Conservation (phyloP, 495 filamentous ascomycete species). For the Lepraria neglecta region DNA sequence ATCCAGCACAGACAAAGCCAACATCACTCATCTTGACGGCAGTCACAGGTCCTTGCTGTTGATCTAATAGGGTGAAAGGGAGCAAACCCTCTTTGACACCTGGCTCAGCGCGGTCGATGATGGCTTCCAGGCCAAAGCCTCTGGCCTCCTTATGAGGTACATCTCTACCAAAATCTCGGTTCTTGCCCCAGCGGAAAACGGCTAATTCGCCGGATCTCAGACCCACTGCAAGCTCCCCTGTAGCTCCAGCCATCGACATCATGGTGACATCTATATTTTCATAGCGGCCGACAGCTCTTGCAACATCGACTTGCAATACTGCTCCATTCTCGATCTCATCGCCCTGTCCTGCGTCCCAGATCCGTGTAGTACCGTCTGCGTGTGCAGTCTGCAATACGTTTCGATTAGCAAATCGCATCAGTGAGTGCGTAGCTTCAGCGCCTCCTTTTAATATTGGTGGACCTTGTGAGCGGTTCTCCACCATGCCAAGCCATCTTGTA, state of each 20-base stretch:
- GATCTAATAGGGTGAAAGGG: slow-evolving; percentile 72
- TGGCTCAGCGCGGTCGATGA: slow-evolving; percentile 69
- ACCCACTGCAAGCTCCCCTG: slow-evolving; percentile 79
- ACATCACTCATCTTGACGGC: slow-evolving; percentile 79
- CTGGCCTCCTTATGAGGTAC: slow-evolving; percentile 48
- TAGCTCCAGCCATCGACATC: slow-evolving; percentile 67
- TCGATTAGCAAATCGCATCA: slow-evolving; percentile 70
- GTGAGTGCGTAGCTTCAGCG: slow-evolving; percentile 55
- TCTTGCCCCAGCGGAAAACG: slow-evolving; percentile 80
- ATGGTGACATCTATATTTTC: slow-evolving; percentile 68
- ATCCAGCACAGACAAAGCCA: slow-evolving; percentile 83
- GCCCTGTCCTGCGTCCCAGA: slow-evolving; percentile 86
- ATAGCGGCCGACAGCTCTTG: slow-evolving; percentile 72
- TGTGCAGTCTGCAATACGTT: slow-evolving; percentile 79
- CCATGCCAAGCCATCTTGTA: slow-evolving; percentile 81
- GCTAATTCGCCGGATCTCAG: slow-evolving; percentile 74
- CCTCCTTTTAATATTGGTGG: slow-evolving; percentile 72
- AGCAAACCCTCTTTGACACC: slow-evolving; percentile 73
- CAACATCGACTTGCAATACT: slow-evolving; percentile 77
- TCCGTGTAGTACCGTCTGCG: slow-evolving; percentile 74
- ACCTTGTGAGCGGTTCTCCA: slow-evolving; percentile 65
- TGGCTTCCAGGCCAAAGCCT: slow-evolving; percentile 58
- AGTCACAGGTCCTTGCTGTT: slow-evolving; percentile 70
- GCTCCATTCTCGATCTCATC: slow-evolving; percentile 87
- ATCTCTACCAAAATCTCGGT: slow-evolving; percentile 56